Evolutionary conservation across 2,329 filamentous ascomycete genomes (phyloP), one percentile per base, ranked within the genome.

Genomic region (Ophiostoma angusticollis): DNA sequence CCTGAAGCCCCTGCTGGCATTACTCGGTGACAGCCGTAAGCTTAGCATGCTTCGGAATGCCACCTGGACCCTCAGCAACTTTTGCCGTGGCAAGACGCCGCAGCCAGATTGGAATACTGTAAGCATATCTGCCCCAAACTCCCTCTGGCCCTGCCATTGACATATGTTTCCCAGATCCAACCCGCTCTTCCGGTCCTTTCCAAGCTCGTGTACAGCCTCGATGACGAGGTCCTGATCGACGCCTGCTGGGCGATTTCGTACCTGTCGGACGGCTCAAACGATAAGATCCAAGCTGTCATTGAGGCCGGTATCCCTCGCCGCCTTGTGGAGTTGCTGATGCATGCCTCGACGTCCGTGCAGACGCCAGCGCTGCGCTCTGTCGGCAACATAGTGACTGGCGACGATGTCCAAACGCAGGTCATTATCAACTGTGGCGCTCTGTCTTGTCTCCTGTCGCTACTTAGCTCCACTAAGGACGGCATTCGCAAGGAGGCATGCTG

Each of bases 201-300:
- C 50, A 98, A 98, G 71, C 78, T 98, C 25, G 89, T 98, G 45
- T 98, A 98, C 66, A 96, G 91, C 47, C 75, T 98, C 41, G 91
- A 98, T 57, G 91, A 98, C 51, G 91, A 98, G 61, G 91, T 98
- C 43, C 69, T 98, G 45, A 98, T 98, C 54, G 91, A 98, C 62
- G 91, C 91, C 43, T 98, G 91, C 78, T 98, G 91, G 91, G 91
- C 91, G 46, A 96, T 98, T 55, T 96, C 89, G 1, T 98, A 98
- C 58, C 77, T 98, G 16, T 96, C 91, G 3, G 91, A 98, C 61
- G 91, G 91, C 31, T 84, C 87, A 53, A 98, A 98, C 60, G 91
- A 98, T 57, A 98, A 98, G 71, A 98, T 98, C 48, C 91, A 98
- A 64, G 89, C 91, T 33, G 91, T 98, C 40, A 96, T 98, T 53